These are phyloP conservation scores for Ophiocordyceps polyrhachis-furcata DNA, from an alignment of 2,329 filamentous ascomycete species.

Conservation along the genomic window DNA sequence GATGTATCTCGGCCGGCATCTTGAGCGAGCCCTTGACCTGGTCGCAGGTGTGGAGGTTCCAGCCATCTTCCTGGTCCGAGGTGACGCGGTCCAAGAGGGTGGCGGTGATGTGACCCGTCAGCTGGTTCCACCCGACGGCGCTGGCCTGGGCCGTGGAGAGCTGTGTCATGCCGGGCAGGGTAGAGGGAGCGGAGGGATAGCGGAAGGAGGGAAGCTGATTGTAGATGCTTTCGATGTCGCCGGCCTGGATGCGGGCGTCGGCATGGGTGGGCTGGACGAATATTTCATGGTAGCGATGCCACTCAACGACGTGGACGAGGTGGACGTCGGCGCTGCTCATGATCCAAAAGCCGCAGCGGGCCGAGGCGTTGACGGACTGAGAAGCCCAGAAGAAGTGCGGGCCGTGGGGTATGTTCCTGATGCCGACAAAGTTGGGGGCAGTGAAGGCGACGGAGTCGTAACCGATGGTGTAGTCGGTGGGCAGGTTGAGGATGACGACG, in stretches of 20 bases:
- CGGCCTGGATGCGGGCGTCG: constrained; percentile 26
- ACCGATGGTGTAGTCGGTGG: constrained; percentile 30
- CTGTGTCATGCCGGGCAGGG: constrained; percentile 5
- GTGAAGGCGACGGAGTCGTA: constrained; percentile 32
- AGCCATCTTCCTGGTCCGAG: constrained; percentile 21
- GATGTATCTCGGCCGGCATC: constrained; percentile 19
- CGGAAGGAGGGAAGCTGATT: constrained; percentile 25
- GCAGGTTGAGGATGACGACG: constrained; percentile 32
- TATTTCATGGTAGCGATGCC: constrained; percentile 37
- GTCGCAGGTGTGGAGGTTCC: constrained; percentile 35
- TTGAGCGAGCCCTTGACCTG: constrained; percentile 24
- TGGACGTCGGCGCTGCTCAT: constrained; percentile 14
- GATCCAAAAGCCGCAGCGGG: constrained; percentile 40
- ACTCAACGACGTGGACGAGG: constrained; percentile 28
- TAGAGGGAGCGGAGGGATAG: constrained; percentile 13
- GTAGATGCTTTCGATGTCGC: constrained; percentile 20
- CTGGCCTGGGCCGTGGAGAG: constrained; percentile 7
- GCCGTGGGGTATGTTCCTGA: constrained; percentile 35
- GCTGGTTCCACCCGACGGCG: constrained; percentile 28
- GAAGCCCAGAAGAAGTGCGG: constrained; percentile 42
- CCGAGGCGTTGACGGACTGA: constrained; percentile 24
- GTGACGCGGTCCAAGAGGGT: constrained; percentile 27
- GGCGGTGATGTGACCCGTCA: constrained; percentile 29
- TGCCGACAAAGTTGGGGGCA: constrained; percentile 28
- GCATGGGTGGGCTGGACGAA: constrained; percentile 26